Evolutionary conservation across 2,329 filamentous ascomycete genomes (phyloP), one percentile per base, ranked within the genome.

Genomic region (Diaporthe citriasiana): DNA sequence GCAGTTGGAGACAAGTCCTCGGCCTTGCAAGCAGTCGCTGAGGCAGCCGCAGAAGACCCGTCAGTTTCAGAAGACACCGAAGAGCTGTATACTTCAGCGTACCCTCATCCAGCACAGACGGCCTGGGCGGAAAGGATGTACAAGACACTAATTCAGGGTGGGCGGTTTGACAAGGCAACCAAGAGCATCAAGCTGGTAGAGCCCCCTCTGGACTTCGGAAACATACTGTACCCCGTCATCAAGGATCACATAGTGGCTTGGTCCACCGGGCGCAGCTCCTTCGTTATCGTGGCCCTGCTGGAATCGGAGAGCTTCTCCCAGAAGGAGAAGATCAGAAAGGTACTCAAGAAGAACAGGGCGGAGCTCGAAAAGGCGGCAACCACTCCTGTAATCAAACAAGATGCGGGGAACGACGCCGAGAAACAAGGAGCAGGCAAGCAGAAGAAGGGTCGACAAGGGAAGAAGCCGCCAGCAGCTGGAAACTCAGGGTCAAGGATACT

Each of bases 111-210:
- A 72, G 89, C 91, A 35, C 86, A 89, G 78, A 88, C 89, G 50
- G 81, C 91, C 0, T 88, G 88, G 78, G 93, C 91, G 53, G 95
- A 94, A 22, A 93, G 95, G 74, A 93, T 98, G 92, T 89, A 98
- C 79, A 98, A 98, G 86, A 93, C 93, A 0, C 89, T 99, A 10
- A 95, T 98, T 33, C 93, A 95, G 71, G 97, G 97, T 55, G 97
- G 97, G 35, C 92, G 91, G 73, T 99, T 94, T 81, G 95, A 98
- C 83, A 90, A 91, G 75, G 88, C 88, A 56, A 88, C 90, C 2
- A 95, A 95, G 83, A 91, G 88, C 72, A 84, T 97, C 57, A 89
- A 93, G 79, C 90, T 91, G 30, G 88, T 93, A 2, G 91, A 95
- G 65, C 95, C 95, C 22, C 89, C 94, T 10, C 87, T 98, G 72